Percentiles rank a stretch among this genome's conserved stretches.
Evolutionary conservation across 345 rosid species (phyloP).

Genomic region (Eucalyptus regnans): DNA sequence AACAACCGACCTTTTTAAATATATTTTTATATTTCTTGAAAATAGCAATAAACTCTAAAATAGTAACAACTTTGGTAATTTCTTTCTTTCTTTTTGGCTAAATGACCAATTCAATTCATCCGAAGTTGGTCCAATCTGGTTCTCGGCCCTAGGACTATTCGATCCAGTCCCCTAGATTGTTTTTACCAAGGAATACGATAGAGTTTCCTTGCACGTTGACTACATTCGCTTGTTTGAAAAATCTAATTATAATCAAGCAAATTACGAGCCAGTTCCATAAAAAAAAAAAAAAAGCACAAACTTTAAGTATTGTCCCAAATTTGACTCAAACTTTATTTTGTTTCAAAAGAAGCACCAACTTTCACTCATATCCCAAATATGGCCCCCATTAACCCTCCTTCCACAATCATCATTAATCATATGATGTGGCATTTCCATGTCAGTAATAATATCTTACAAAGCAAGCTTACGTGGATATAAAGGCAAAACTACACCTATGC

Average conservation of each 20-base stretch:
- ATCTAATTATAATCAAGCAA: neutral
- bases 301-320: neutral
- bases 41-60: too few species aligned
- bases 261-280: neutral
- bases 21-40: too few species aligned
- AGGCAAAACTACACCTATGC: neutral
- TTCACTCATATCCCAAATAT: neutral
- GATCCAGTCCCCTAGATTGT: neutral
- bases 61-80: too few species aligned
- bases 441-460: neutral
- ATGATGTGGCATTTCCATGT: neutral
- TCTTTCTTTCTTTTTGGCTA: too few species aligned
- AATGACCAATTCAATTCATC: too few species aligned
- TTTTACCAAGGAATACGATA: neutral
- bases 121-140: too few species aligned
- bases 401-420: neutral
- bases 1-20: too few species aligned
- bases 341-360: too few species aligned
- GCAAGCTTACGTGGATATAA: neutral
- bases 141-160: too few species aligned
- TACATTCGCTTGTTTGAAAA: neutral
- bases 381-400: neutral
- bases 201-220: neutral
- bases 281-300: too few species aligned
- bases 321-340: accelerated